Base-by-base conservation (phyloP, 73 alveolate species). In the Tetrahymena elliotti region DNA sequence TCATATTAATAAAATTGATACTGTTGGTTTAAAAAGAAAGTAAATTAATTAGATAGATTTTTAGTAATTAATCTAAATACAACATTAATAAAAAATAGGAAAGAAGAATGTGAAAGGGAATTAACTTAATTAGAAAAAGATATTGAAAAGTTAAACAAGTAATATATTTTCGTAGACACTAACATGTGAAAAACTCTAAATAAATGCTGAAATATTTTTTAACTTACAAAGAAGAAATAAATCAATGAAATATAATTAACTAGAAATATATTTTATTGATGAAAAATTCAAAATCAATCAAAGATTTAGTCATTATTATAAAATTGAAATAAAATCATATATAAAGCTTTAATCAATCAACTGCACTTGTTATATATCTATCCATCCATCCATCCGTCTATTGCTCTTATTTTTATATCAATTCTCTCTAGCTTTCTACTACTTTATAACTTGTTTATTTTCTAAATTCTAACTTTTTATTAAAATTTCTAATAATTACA, bases 141-240 rank as follows among this genome's bases (percentile, higher is more conserved):
- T 95, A 97, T 98, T 93, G 98, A 97, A 93, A 97, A 96, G 93
- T 96, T 98, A 36, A 97, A 99, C 93, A 98, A 98, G 96, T 96
- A 97, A 95, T 98, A 93, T 95, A 98, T 98, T 93, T 97, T 98
- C 94, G 99, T 98, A 9, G 99, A 98, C 97, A 98, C 99, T 47
- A 52, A 94, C 93, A 94, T 84, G 83, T 94, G 96, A 94, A 68
- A 68, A 68, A 31, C 36, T 68, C 36, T 27, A 68, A 24, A 31
- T 68, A 31, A 31, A 68, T 27, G 88, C 16, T 5, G 34, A 68
- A 31, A 20, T 0, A 31, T 27, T 68, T 27, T 27, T 68, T 68
- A 27, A 27, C 33, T 68, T 68, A 31, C 24, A 31, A 68, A 68
- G 24, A 31, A 68, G n/a, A 3, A 47, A 47, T 18, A 27, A 47